A percentile compares a stretch with the other conserved stretches of the same genome.
Evolutionary conservation across 2,329 filamentous ascomycete genomes (phyloP).

Genomic region (Fusarium nodosum): DNA sequence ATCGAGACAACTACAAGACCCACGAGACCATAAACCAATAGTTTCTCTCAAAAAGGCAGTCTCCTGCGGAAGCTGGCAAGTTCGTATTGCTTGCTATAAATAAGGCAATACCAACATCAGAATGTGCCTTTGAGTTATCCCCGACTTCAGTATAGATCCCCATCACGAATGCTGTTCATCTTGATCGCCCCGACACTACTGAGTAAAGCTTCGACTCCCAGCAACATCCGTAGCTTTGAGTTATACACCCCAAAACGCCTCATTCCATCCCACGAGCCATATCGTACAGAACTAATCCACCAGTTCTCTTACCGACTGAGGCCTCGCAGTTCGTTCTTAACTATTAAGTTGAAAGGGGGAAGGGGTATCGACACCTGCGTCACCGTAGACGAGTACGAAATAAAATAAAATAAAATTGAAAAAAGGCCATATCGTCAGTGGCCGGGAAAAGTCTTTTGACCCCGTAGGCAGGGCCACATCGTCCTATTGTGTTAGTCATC

Average conservation of each 20-base stretch:
- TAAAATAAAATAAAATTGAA: too few species aligned
- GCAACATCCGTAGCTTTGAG: slow-evolving; percentile 24
- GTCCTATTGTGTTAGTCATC: slow-evolving; percentile 43
- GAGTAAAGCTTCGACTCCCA: slow-evolving; percentile 16
- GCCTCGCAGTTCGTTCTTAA: slow-evolving; percentile 23
- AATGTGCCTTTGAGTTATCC: slow-evolving; percentile 11
- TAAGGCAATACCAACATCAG: slow-evolving; percentile 14
- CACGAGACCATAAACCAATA: background rate
- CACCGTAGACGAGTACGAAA: slow-evolving; percentile 27
- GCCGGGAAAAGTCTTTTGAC: slow-evolving; percentile 1
- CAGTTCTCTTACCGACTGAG: slow-evolving; percentile 36
- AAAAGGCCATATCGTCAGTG: slow-evolving; percentile 23
- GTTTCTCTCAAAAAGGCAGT: slow-evolving; percentile 2
- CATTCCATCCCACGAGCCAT: slow-evolving; percentile 38
- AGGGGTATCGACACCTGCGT: slow-evolving; percentile 47
- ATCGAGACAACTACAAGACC: slow-evolving; percentile 2
- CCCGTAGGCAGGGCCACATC: slow-evolving; percentile 13
- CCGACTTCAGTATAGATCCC: slow-evolving; percentile 26
- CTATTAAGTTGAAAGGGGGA: slow-evolving; percentile 35
- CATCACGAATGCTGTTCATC: slow-evolving; percentile 21
- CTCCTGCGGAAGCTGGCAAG: background rate
- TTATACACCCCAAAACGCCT: slow-evolving; percentile 37
- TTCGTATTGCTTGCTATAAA: slow-evolving; percentile 18
- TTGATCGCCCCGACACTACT: slow-evolving; percentile 9
- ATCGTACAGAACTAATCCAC: slow-evolving; percentile 35